Conservation (phyloP, 176 grass and related monocot species). For the Lolium rigidum region DNA sequence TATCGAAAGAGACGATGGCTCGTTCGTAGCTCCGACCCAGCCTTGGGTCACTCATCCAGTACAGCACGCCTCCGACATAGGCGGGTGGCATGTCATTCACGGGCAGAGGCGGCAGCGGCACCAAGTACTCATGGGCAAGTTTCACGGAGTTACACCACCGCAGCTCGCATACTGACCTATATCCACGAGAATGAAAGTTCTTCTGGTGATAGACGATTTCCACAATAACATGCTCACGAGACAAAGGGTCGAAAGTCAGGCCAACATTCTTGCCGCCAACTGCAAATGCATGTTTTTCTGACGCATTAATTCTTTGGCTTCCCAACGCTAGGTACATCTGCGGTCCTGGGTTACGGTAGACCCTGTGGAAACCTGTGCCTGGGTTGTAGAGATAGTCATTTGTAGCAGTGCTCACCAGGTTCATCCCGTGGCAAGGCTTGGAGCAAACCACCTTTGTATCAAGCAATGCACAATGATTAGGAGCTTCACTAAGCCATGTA, state of each 20-base stretch:
- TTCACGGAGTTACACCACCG: neutral
- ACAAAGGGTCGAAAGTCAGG: constrained; percentile 14
- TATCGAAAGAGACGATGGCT: constrained; percentile 10
- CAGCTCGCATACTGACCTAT: neutral
- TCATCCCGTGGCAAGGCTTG: constrained; percentile 45
- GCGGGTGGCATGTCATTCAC: constrained; percentile 18
- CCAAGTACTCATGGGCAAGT: neutral
- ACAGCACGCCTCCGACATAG: neutral
- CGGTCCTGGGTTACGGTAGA: neutral
- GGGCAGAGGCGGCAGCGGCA: neutral
- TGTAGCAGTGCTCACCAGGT: constrained; percentile 19
- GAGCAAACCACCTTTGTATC: constrained; percentile 33
- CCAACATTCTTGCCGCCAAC: neutral
- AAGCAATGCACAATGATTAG: neutral
- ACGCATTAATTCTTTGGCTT: neutral
- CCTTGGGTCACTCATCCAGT: constrained; percentile 41
- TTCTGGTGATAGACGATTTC: neutral
- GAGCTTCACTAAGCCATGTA: neutral
- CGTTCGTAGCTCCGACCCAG: neutral
- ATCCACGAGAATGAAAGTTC: neutral
- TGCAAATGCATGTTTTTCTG: constrained; percentile 10
- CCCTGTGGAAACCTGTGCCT: constrained; percentile 3
- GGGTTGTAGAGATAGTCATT: constrained; percentile 35
- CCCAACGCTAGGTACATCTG: neutral
- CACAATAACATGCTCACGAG: neutral